These are phyloP conservation scores for Aegilops bicornis DNA, from an alignment of 176 grass and related monocot genomes.

Conservation along the genomic window DNA sequence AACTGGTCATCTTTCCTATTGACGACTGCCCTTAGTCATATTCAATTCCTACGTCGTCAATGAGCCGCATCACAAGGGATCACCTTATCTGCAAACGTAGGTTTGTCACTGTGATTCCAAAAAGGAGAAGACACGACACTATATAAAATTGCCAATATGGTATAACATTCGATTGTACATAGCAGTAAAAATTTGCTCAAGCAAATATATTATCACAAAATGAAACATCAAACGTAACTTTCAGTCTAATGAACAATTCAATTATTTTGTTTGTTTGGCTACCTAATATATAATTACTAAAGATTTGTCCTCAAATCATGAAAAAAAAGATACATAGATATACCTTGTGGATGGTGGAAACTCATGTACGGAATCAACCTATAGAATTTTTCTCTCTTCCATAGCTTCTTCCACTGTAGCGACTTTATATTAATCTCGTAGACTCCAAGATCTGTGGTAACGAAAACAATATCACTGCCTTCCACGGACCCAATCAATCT, in stretches of 20 bases:
- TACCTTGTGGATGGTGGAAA: not conserved
- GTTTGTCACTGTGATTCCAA: not conserved
- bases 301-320: not conserved
- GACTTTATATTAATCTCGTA: not conserved
- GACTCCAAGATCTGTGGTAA: not conserved
- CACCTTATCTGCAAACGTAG: not conserved
- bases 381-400: not conserved
- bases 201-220: not conserved
- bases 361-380: not conserved
- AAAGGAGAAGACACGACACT: not conserved
- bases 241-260: not conserved
- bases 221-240: not conserved
- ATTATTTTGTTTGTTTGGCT: not conserved
- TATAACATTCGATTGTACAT: not conserved
- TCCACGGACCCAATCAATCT: not conserved
- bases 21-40: not conserved
- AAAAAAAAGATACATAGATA: not conserved
- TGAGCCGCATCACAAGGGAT: not conserved
- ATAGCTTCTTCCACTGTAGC: too few species aligned
- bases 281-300: not conserved
- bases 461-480: not conserved
- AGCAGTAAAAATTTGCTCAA: not conserved
- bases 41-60: not conserved
- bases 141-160: not conserved
- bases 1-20: not conserved